These are phyloP conservation scores for Isoetes taiwanensis DNA, from an alignment of 75 land plant genomes.

Conservation along the genomic window DNA sequence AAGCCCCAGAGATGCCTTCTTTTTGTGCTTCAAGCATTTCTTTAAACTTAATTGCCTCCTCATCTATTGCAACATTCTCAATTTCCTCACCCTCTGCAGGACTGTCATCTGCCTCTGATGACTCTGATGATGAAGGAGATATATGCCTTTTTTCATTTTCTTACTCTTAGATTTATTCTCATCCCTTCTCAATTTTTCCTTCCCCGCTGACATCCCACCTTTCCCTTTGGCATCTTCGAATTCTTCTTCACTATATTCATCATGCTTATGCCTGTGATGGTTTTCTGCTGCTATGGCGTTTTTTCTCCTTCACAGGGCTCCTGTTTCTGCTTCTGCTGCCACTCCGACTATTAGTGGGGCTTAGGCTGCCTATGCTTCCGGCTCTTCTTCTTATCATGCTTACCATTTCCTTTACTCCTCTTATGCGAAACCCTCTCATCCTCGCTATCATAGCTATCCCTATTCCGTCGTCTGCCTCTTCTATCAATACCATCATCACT, in stretches of 20 bases:
- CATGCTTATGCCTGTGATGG: neutral
- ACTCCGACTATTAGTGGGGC: neutral
- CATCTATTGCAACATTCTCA: constrained; percentile 35
- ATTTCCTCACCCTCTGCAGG: constrained; percentile 9
- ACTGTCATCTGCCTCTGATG: constrained; percentile 9
- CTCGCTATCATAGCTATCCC: too few species aligned
- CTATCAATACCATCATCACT: too few species aligned
- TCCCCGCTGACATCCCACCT: too few species aligned
- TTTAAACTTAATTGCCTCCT: constrained; percentile 55
- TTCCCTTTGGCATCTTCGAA: neutral
- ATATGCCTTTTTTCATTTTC: neutral
- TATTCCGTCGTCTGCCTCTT: too few species aligned
- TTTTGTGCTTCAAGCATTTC: constrained; percentile 76
- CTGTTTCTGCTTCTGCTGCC: neutral
- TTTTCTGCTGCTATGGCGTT: too few species aligned
- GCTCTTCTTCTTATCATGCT: too few species aligned
- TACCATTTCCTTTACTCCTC: too few species aligned
- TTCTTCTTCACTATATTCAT: neutral
- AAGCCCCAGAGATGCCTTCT: constrained; percentile 30
- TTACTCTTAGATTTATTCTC: constrained; percentile 1
- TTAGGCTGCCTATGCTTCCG: neutral
- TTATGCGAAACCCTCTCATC: too few species aligned
- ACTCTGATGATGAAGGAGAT: constrained; percentile 11
- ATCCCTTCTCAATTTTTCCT: too few species aligned
- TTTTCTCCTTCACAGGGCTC: too few species aligned